Conservation (phyloP, 1,139 yeast species). For the Candida anutae region DNA sequence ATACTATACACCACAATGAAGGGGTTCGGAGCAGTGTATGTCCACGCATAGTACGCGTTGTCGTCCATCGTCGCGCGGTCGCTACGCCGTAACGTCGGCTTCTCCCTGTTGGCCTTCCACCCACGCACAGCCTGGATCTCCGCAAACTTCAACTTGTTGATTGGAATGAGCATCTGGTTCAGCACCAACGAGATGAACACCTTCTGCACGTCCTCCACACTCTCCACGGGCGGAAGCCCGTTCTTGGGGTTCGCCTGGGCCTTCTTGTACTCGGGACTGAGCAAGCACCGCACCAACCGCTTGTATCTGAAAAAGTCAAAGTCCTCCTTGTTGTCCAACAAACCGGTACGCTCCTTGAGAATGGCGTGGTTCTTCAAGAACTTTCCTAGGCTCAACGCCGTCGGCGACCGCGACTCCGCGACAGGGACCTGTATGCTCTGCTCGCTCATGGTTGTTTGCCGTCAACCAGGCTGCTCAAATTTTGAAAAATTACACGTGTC, state of each 20-base stretch:
- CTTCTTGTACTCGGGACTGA: conserved; percentile 61
- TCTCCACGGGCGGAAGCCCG: conserved; percentile 49
- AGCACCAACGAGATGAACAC: conserved; percentile 64
- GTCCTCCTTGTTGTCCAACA: conserved; percentile 56
- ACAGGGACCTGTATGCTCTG: conserved; percentile 9
- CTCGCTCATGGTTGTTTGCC: too few species aligned
- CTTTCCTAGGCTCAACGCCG: conserved; percentile 59
- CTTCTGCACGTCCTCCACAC: conserved; percentile 51
- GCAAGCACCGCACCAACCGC: conserved; percentile 71
- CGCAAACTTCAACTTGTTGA: conserved; percentile 59
- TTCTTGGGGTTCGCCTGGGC: conserved; percentile 46
- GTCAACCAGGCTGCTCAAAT: too few species aligned
- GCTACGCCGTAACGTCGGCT: conserved; percentile 62
- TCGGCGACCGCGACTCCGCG: conserved; percentile 13
- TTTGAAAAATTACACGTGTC: too few species aligned
- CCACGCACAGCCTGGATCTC: conserved; percentile 59
- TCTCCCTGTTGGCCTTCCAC: conserved; percentile 60
- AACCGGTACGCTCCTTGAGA: conserved; percentile 76
- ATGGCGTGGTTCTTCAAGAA: conserved; percentile 56
- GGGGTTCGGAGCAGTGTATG: conserved; percentile 70
- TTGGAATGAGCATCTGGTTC: conserved; percentile 69
- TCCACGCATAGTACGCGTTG: conserved; percentile 85
- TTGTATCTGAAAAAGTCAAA: conserved; percentile 83
- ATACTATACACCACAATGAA: conserved; percentile 56
- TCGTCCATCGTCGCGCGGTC: conserved; percentile 65